Percentiles rank a stretch among this genome's conserved stretches.
phyloP scores from a whole-genome alignment of 257 asterid species.

The Solanum microdontum region DNA sequence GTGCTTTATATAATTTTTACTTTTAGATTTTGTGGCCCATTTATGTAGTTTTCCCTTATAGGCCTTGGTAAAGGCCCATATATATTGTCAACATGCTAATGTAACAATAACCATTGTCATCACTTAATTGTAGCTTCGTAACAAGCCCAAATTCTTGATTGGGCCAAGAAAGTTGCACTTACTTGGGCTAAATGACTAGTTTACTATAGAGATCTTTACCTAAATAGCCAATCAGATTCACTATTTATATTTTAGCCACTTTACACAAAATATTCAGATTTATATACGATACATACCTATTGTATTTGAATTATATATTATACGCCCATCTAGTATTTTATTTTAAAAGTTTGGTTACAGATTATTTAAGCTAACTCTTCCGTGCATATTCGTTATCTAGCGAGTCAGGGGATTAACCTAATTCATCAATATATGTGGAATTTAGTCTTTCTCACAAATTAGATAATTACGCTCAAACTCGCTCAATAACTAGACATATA shows the following conservation, averaged over 20 bases:
- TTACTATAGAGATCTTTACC: background rate
- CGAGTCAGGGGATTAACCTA: too few species aligned
- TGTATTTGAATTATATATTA: background rate
- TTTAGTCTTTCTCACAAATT: too few species aligned
- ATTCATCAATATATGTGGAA: too few species aligned
- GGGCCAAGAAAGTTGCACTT: background rate
- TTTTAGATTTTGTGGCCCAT: too few species aligned
- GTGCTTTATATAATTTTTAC: too few species aligned
- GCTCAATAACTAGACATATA: too few species aligned
- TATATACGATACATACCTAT: background rate
- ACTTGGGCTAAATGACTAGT: background rate
- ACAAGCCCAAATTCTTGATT: background rate
- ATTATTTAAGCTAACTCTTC: too few species aligned
- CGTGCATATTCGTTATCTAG: too few species aligned
- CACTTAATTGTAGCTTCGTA: background rate
- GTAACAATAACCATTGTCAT: background rate
- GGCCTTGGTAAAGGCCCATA: background rate
- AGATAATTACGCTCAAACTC: too few species aligned
- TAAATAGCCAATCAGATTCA: background rate
- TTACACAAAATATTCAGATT: background rate
- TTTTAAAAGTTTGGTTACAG: background rate
- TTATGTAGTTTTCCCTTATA: too few species aligned
- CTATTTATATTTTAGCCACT: background rate
- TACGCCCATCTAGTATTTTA: background rate
- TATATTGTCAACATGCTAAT: background rate